Evolutionary conservation across 441 rosid genomes (phyloP).

Genomic region (Eutrema salsugineum): DNA sequence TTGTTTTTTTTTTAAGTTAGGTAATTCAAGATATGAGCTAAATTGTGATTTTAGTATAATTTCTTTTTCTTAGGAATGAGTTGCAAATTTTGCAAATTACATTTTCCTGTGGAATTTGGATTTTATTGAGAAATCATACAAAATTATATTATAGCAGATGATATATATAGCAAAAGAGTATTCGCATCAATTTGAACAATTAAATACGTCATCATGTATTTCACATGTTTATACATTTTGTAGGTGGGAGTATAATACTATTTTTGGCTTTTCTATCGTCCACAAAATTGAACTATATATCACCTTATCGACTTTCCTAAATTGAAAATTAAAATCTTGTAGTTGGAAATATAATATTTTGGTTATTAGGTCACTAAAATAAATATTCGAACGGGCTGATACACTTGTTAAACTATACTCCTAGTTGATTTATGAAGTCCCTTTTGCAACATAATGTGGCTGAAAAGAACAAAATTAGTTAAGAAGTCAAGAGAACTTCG

Average conservation of each 20-base stretch:
- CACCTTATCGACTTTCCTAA: not conserved
- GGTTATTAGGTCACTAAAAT: not conserved
- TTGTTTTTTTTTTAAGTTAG: not conserved
- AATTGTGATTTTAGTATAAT: not conserved
- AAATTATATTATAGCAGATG: not conserved
- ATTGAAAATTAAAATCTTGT: not conserved
- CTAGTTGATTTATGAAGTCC: not conserved
- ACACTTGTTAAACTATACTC: not conserved
- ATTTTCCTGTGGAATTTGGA: too few species aligned
- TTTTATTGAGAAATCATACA: not conserved
- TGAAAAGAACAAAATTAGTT: not conserved
- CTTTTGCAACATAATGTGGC: not conserved
- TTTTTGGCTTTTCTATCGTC: not conserved
- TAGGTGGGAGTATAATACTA: not conserved
- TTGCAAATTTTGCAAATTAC: too few species aligned
- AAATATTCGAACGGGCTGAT: not conserved
- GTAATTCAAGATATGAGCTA: not conserved
- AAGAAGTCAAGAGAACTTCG: not conserved
- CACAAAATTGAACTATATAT: conserved; percentile 2
- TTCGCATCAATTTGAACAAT: not conserved
- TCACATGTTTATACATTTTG: conserved; percentile 16
- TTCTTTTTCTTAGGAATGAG: too few species aligned
- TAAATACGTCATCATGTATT: conserved; percentile 16
- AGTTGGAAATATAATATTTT: not conserved
- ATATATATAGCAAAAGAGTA: not conserved